Percentiles rank a stretch among this genome's conserved stretches.
These are phyloP conservation scores for Tolypocladium album DNA, from an alignment of 2,329 filamentous ascomycete genomes.

Conservation along the genomic window DNA sequence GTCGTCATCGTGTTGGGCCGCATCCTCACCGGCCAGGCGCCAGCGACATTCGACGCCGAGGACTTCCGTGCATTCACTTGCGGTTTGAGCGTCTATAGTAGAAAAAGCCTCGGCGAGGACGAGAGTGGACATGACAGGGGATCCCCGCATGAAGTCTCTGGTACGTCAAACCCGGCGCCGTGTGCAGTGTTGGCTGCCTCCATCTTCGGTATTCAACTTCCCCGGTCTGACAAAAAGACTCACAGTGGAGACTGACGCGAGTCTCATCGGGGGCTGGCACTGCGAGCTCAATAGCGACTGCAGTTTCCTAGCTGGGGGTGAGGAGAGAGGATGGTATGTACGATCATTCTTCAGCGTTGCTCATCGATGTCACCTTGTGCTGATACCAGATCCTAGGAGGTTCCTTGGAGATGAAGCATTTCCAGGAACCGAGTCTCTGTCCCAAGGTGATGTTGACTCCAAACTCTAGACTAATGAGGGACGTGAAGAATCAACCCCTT, in stretches of 20 bases:
- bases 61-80: constrained; percentile 84
- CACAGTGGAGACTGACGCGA: constrained; percentile 4
- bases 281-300: constrained; percentile 78
- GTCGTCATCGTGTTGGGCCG: constrained; percentile 79
- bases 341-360: background rate
- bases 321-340: constrained; percentile 81
- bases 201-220: background rate
- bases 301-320: constrained; percentile 65
- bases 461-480: constrained; percentile 19
- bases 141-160: background rate
- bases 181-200: background rate
- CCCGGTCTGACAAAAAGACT: constrained; percentile 1
- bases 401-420: constrained; percentile 51
- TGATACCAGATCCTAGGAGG: constrained; percentile 17
- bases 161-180: background rate
- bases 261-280: constrained; percentile 59
- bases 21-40: constrained; percentile 68
- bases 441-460: constrained; percentile 14
- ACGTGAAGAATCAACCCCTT: background rate
- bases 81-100: constrained; percentile 57
- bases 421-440: constrained; percentile 25
- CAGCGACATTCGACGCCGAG: constrained; percentile 57
- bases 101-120: constrained; percentile 10
- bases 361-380: constrained; percentile 4
- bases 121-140: background rate